Conservation (phyloP, 2,329 filamentous ascomycete species). For the Sclerotinia nivalis region DNA sequence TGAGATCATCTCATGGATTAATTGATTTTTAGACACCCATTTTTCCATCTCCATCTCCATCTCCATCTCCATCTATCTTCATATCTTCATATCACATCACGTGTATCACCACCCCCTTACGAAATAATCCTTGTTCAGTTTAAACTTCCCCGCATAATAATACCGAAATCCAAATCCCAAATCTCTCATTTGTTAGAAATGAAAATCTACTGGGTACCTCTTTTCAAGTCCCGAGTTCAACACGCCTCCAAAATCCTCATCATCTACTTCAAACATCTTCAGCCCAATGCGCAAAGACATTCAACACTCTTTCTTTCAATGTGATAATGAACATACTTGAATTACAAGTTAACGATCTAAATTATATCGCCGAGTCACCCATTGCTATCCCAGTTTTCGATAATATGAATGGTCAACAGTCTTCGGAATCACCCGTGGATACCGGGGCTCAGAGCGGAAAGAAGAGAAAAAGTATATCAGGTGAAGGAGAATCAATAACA, state of each 20-base stretch:
- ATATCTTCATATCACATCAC: no score
- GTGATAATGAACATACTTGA: slow-evolving; percentile 43
- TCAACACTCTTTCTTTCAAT: neutral
- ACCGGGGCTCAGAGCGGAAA: slow-evolving; percentile 36
- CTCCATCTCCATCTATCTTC: no score
- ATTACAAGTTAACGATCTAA: slow-evolving; percentile 40
- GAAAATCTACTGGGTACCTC: neutral
- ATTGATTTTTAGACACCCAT: neutral
- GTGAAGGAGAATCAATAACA: slow-evolving; percentile 25
- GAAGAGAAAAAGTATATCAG: slow-evolving; percentile 39
- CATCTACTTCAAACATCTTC: neutral
- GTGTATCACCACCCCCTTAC: no score
- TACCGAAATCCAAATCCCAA: neutral
- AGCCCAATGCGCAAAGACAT: neutral
- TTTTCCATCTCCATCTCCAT: neutral
- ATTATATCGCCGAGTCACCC: slow-evolving; percentile 40
- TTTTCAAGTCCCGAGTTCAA: neutral
- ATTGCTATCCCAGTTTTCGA: slow-evolving; percentile 28
- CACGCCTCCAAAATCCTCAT: neutral
- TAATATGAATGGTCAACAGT: slow-evolving; percentile 37
- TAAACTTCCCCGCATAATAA: slow-evolving; percentile 1
- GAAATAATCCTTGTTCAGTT: neutral
- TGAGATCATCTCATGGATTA: neutral
- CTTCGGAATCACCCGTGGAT: slow-evolving; percentile 40
- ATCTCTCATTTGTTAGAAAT: slow-evolving; percentile 1